phyloP scores from a whole-genome alignment of 2,329 filamentous ascomycete genomes.

The Trematosphaeria pertusa region DNA sequence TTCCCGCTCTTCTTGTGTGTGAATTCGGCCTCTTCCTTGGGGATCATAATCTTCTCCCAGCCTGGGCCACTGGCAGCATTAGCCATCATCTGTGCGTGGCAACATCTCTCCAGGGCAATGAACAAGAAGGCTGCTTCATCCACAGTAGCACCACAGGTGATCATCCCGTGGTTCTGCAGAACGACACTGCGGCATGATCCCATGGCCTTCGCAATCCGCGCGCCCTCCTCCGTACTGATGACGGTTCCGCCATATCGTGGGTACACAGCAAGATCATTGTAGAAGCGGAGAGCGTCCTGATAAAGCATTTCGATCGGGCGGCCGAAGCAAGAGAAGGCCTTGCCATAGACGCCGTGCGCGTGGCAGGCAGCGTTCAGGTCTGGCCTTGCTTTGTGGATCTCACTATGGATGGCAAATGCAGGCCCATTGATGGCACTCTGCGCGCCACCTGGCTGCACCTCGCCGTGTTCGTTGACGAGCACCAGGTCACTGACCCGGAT shows the following conservation, averaged over 20 bases:
- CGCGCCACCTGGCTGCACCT: constrained; percentile 20
- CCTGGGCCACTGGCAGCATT: constrained; percentile 33
- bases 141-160: constrained; percentile 32
- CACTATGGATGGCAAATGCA: constrained; percentile 49
- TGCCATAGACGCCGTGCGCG: constrained; percentile 49
- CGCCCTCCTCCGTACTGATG: constrained; percentile 43
- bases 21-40: constrained; percentile 3
- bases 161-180: constrained; percentile 31
- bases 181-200: constrained; percentile 20
- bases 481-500: constrained; percentile 2
- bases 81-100: constrained; percentile 46
- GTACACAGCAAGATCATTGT: constrained; percentile 38
- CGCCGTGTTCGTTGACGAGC: constrained; percentile 3
- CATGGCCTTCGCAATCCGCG: constrained; percentile 38
- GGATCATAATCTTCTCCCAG: constrained; percentile 3
- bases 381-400: constrained; percentile 30
- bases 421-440: constrained; percentile 48
- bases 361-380: constrained; percentile 44
- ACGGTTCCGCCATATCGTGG: constrained; percentile 41
- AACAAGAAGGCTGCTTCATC: constrained; percentile 49
- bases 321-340: constrained; percentile 51
- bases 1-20: constrained; percentile 8
- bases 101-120: constrained; percentile 47
- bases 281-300: constrained; percentile 49
- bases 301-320: constrained; percentile 50